Percentiles rank a stretch among this genome's conserved stretches.
These are phyloP conservation scores for Colletotrichum sp. DNA, from an alignment of 2,329 filamentous ascomycete species.

Conservation along the genomic window DNA sequence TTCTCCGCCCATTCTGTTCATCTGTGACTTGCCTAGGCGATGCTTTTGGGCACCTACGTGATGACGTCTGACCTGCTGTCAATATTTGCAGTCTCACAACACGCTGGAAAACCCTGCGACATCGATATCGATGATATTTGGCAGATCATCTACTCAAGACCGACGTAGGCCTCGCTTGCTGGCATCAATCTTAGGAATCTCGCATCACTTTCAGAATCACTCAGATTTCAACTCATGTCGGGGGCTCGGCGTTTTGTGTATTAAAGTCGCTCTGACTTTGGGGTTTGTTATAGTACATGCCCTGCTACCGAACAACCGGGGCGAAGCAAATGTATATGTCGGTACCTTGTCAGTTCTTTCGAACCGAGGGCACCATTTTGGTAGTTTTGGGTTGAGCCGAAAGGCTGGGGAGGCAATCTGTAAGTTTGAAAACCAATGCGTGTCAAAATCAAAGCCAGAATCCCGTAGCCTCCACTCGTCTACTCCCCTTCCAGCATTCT, in stretches of 20 bases:
- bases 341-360: neutral
- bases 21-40: neutral
- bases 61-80: neutral
- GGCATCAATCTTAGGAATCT: neutral
- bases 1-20: neutral
- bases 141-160: neutral
- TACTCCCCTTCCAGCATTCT: slow-evolving; percentile 14
- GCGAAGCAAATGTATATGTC: slow-evolving; percentile 9
- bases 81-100: neutral
- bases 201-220: neutral
- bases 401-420: slow-evolving; percentile 14
- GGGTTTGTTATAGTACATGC: slow-evolving; percentile 18
- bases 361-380: neutral
- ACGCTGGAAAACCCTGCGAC: neutral
- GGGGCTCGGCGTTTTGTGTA: slow-evolving; percentile 17
- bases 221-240: neutral
- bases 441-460: slow-evolving; percentile 15
- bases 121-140: neutral
- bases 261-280: slow-evolving; percentile 7
- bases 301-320: neutral
- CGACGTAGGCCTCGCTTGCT: neutral
- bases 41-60: neutral
- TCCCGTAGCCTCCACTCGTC: slow-evolving; percentile 4
- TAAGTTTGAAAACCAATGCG: slow-evolving; percentile 13
- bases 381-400: slow-evolving; percentile 5